Percentiles rank a stretch among this genome's conserved stretches.
Conservation (phyloP, 768 basidiomycete species). For the Lactarius pseudohatsudake region DNA sequence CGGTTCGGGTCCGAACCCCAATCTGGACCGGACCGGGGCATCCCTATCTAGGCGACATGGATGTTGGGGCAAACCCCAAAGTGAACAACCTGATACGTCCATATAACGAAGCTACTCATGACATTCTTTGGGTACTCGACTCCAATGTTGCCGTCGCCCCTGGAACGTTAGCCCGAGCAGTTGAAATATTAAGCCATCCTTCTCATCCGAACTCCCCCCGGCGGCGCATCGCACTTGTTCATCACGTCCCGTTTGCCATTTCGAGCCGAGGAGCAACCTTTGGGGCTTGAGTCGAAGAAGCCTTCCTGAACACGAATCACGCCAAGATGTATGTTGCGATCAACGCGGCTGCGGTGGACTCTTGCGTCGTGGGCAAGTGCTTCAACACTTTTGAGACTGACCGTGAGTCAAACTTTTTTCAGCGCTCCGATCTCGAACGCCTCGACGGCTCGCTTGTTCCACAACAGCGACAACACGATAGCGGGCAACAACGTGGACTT, state of each 20-base stretch:
- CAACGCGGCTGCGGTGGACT: constrained; percentile 84
- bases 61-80: constrained; percentile 93
- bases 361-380: constrained; percentile 98
- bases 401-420: constrained; percentile 91
- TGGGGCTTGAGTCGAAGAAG: constrained; percentile 87
- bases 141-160: constrained; percentile 85
- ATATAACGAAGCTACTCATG: constrained; percentile 76
- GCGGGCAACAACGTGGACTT: constrained; percentile 53
- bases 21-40: too few relatives aligned
- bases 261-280: constrained; percentile 64
- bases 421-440: constrained; percentile 81
- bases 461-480: constrained; percentile 30
- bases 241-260: constrained; percentile 91
- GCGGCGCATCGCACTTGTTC: constrained; percentile 76
- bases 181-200: constrained; percentile 64
- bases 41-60: constrained; percentile 85
- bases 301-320: constrained; percentile 95
- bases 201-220: constrained; percentile 36
- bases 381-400: too few relatives aligned
- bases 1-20: too few relatives aligned
- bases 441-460: constrained; percentile 65
- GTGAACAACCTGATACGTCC: constrained; percentile 93
- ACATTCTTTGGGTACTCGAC: constrained; percentile 96
- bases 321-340: constrained; percentile 98
- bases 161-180: constrained; percentile 79